These are phyloP conservation scores for Tillandsia leiboldiana DNA, from an alignment of 176 grass and related monocot genomes.

Conservation along the genomic window DNA sequence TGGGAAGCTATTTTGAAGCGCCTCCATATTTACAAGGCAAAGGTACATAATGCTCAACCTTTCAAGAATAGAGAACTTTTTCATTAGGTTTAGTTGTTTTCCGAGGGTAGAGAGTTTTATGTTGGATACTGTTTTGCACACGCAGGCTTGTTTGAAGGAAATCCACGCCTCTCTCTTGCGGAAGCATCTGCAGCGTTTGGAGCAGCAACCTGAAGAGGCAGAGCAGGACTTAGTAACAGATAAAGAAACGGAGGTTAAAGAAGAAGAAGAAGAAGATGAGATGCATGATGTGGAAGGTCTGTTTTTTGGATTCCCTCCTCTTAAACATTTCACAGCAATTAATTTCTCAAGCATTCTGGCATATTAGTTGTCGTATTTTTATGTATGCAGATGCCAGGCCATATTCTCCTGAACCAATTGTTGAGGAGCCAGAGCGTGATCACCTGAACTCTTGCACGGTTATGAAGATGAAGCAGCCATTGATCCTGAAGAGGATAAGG, in stretches of 20 bases:
- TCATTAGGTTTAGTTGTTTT: conserved; percentile 1
- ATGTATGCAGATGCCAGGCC: conserved; percentile 44
- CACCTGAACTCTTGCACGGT: conserved; percentile 78
- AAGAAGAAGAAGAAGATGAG: conserved; percentile 36
- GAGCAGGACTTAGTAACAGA: conserved; percentile 34
- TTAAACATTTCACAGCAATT: conserved; percentile 14
- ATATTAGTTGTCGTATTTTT: conserved; percentile 25
- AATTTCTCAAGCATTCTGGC: background rate
- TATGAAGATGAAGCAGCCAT: conserved; percentile 85
- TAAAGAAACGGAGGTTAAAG: conserved; percentile 31
- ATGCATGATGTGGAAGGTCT: conserved; percentile 53
- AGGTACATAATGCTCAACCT: conserved; percentile 47
- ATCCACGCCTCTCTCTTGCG: conserved; percentile 85
- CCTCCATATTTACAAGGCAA: conserved; percentile 95
- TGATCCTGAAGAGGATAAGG: conserved; percentile 93
- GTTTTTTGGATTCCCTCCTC: conserved; percentile 15
- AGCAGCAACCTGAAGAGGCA: conserved; percentile 35
- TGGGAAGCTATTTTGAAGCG: conserved; percentile 93
- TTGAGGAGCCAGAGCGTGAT: conserved; percentile 41
- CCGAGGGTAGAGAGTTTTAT: background rate
- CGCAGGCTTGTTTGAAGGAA: conserved; percentile 76
- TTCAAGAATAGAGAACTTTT: conserved; percentile 10
- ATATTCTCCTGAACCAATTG: conserved; percentile 59
- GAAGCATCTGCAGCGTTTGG: conserved; percentile 80
- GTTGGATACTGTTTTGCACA: background rate